Base-by-base conservation (phyloP, 2,329 filamentous ascomycete genomes). In the Aspergillus jensenii region DNA sequence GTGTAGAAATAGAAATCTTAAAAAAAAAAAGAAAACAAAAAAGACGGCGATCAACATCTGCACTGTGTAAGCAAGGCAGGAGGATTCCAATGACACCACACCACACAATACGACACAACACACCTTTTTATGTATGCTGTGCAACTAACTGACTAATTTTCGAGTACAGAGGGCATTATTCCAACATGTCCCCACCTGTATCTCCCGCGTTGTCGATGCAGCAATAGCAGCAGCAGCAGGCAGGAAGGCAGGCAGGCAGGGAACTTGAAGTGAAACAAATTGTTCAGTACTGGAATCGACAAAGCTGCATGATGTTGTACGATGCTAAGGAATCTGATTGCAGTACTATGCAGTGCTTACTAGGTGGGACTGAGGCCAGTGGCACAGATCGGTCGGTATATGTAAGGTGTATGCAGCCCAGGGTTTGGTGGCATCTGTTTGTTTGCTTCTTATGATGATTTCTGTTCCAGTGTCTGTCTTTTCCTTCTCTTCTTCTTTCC, bases 241-340 rank as follows among this genome's bases (percentile, higher is more conserved):
- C 25, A 33, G 27, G 21, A 3, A 47, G 45, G 45, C 2, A 39
- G 17, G 27, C 27, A 35, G 31, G 23, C n/a, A 48, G 31, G 45
- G 31, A 48, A 35, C n/a, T 23, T 47, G 25, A 15, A 15, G 23
- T 46, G 8, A 25, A 43, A 21, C 19, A 25, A 43, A 6, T 21
- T 21, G 3, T 6, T 21, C 9, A 17, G 17, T 11, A 14, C 37
- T 17, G 35, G 54, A 46, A 43, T n/a, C 44, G 25, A 46, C 58
- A 55, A 19, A 31, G 43, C 55, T 53, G 61, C 61, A 65, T 60
- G 50, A 59, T 59, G 59, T 25, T 44, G 62, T 62, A 60, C 53
- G 56, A 63, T 59, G 12, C 51, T 37, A 47, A 9, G 44, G 6
- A 31, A 27, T 31, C 23, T 21, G 23, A 23, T 4, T 23, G 17